These are phyloP conservation scores for Leucocoprinus sp. DNA, from an alignment of 768 basidiomycete genomes.

Conservation along the genomic window DNA sequence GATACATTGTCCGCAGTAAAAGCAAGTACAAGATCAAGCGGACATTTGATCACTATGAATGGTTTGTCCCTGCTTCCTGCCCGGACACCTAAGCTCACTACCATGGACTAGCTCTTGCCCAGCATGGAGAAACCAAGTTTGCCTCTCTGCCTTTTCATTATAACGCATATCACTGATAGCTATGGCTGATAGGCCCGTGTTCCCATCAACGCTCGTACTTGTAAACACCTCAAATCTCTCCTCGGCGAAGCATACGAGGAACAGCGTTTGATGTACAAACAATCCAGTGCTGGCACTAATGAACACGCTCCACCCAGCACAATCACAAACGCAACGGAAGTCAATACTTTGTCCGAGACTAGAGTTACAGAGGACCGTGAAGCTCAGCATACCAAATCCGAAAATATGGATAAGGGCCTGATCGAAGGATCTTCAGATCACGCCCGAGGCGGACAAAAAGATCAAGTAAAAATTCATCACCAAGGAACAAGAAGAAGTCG, in stretches of 20 bases:
- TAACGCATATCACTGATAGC: neutral
- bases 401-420: neutral
- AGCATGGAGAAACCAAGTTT: slow-evolving; percentile 15
- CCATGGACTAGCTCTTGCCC: neutral
- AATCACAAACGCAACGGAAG: too few species aligned
- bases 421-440: too few species aligned
- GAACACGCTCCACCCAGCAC: neutral
- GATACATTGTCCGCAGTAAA: slow-evolving; percentile 11
- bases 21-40: slow-evolving; percentile 29
- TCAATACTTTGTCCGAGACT: too few species aligned
- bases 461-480: neutral
- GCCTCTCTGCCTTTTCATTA: neutral
- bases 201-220: slow-evolving; percentile 34
- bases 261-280: neutral
- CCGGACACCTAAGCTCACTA: neutral
- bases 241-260: slow-evolving; percentile 35
- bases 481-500: neutral
- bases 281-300: neutral
- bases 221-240: slow-evolving; percentile 33
- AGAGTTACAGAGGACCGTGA: neutral
- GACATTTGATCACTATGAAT: slow-evolving; percentile 35
- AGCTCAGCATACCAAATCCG: neutral
- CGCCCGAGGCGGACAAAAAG: neutral
- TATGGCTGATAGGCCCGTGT: neutral
- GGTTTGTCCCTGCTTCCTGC: slow-evolving; percentile 15